A percentile compares a stretch with the other conserved stretches of the same genome.
phyloP scores from a whole-genome alignment of 2,329 filamentous ascomycete genomes.

The Rachicladosporium sp. region DNA sequence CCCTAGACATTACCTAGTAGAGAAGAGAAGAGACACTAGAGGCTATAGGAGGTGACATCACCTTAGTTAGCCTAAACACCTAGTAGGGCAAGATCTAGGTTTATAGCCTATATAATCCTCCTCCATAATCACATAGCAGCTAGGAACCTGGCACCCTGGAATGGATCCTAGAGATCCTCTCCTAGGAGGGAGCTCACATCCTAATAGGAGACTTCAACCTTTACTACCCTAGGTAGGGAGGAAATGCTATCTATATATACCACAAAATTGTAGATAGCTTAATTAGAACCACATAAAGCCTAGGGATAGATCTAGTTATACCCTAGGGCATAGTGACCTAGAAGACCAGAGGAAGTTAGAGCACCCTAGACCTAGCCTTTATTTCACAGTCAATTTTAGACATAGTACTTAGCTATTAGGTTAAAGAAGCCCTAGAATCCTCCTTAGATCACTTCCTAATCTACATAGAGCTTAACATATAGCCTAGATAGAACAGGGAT shows the following conservation, averaged over 20 bases:
- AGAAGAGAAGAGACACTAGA: not conserved
- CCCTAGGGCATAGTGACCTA: constrained; percentile 1
- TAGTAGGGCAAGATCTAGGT: not conserved
- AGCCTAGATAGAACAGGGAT: no score
- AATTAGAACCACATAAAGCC: not conserved
- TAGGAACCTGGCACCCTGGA: not conserved
- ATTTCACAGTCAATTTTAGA: not conserved
- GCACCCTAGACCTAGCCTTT: not conserved
- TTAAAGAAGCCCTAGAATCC: not conserved
- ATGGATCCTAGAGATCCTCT: no score
- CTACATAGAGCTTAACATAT: no score
- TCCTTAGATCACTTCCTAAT: constrained; percentile 1
- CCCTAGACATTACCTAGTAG: not conserved
- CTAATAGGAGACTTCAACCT: constrained; percentile 1
- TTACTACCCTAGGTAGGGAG: constrained; percentile 1
- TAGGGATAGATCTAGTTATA: not conserved
- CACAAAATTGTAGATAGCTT: not conserved
- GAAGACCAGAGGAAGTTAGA: not conserved
- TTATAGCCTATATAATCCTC: constrained; percentile 1
- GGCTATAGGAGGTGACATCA: not conserved
- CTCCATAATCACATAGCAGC: no score
- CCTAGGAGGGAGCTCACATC: not conserved
- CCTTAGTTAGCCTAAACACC: no score
- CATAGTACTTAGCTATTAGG: not conserved
- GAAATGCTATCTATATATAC: not conserved